A percentile compares a stretch with the other conserved stretches of the same genome.
These are phyloP conservation scores for Acorus gramineus DNA, from an alignment of 106 monocot species.

Conservation along the genomic window DNA sequence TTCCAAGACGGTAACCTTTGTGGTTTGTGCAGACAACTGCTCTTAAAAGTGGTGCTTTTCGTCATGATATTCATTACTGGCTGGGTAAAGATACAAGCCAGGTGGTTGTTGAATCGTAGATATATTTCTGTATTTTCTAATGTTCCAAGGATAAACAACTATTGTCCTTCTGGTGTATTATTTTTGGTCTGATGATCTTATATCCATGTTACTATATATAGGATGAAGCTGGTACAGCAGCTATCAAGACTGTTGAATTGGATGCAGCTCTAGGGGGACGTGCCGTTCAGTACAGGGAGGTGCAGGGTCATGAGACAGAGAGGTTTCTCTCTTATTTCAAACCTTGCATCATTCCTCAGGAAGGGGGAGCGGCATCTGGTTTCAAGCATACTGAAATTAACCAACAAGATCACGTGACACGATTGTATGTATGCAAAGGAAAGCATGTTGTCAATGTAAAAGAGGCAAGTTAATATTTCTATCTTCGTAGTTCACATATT, in stretches of 20 bases:
- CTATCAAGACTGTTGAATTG: conserved; percentile 44
- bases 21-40: conserved; percentile 23
- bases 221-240: conserved; percentile 49
- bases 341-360: conserved; percentile 51
- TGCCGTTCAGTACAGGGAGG: conserved; percentile 44
- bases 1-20: not conserved
- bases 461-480: conserved; percentile 26
- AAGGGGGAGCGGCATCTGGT: conserved; percentile 34
- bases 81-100: conserved; percentile 54
- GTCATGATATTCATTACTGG: conserved; percentile 56
- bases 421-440: conserved; percentile 48
- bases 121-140: too few relatives aligned
- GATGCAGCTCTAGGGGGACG: conserved; percentile 48
- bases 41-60: conserved; percentile 41
- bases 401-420: conserved; percentile 23
- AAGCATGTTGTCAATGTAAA: conserved; percentile 47
- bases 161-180: not conserved
- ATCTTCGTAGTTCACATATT: not conserved
- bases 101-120: conserved; percentile 11
- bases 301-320: conserved; percentile 43
- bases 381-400: conserved; percentile 41
- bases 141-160: too few relatives aligned
- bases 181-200: not conserved
- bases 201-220: conserved; percentile 3
- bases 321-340: conserved; percentile 54